Evolutionary conservation across 2,329 filamentous ascomycete species (phyloP).

Genomic region (Ophiostoma sp.): DNA sequence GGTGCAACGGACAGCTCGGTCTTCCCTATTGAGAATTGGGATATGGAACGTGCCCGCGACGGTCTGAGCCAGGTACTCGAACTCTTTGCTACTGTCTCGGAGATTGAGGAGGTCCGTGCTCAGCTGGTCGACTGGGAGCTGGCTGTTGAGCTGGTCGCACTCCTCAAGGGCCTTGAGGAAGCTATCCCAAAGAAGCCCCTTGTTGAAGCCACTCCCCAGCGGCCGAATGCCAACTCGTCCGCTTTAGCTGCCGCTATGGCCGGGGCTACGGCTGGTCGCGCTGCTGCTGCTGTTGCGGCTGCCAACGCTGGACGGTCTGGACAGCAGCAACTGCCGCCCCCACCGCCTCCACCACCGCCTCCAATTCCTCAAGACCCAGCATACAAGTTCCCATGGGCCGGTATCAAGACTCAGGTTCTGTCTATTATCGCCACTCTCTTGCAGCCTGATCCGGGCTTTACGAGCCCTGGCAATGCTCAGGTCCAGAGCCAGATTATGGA

Average conservation of each 20-base stretch:
- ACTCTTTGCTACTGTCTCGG: constrained; percentile 86
- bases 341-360: constrained; percentile 46
- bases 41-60: constrained; percentile 96
- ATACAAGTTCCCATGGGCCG: constrained; percentile 64
- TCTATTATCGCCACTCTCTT: constrained; percentile 86
- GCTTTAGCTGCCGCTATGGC: not conserved
- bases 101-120: constrained; percentile 78
- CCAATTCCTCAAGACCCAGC: constrained; percentile 62
- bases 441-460: constrained; percentile 70
- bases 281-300: constrained; percentile 36
- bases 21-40: constrained; percentile 93
- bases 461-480: constrained; percentile 63
- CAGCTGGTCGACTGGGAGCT: constrained; percentile 91
- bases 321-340: constrained; percentile 40
- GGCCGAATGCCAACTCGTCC: not conserved
- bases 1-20: constrained; percentile 75
- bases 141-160: constrained; percentile 80
- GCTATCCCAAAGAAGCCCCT: constrained; percentile 82
- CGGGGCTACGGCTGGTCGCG: constrained; percentile 31
- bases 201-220: constrained; percentile 45
- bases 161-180: constrained; percentile 83
- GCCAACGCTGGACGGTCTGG: constrained; percentile 33
- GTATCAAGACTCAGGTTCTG: constrained; percentile 90
- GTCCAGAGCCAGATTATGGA: constrained; percentile 87
- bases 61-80: constrained; percentile 92